These are phyloP conservation scores for Saxophila tyrrhenica DNA, from an alignment of 495 filamentous ascomycete genomes.

Conservation along the genomic window DNA sequence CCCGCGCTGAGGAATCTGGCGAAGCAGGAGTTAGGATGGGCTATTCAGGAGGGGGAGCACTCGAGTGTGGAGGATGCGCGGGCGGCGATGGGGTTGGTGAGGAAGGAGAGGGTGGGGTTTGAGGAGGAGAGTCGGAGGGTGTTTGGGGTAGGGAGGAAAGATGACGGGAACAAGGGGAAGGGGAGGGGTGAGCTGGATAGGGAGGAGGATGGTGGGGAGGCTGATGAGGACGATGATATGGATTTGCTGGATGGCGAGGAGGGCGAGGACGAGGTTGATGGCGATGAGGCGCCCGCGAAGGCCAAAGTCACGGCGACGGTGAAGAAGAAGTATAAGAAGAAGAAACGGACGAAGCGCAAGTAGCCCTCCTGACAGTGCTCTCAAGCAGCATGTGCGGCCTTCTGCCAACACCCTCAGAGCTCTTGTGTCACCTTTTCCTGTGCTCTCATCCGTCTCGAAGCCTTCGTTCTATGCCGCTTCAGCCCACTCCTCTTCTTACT, in stretches of 20 bases:
- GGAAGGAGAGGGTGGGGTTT: slow-evolving; percentile 67
- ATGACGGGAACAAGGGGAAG: slow-evolving; percentile 27
- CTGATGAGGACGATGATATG: slow-evolving; percentile 16
- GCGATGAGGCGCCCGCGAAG: slow-evolving; percentile 4
- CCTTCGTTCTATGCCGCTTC: too few relatives aligned
- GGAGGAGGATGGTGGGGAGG: slow-evolving; percentile 20
- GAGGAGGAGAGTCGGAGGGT: slow-evolving; percentile 58
- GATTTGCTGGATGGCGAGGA: slow-evolving; percentile 3
- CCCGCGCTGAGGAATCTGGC: slow-evolving; percentile 67
- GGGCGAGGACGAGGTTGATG: slow-evolving; percentile 1
- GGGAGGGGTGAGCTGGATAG: slow-evolving; percentile 22
- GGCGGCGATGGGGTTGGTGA: slow-evolving; percentile 77
- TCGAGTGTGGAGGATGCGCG: slow-evolving; percentile 78
- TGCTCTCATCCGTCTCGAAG: too few relatives aligned
- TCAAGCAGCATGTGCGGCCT: too few relatives aligned
- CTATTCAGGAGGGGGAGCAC: slow-evolving; percentile 70
- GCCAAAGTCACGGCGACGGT: slow-evolving; percentile 35
- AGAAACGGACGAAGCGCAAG: slow-evolving; percentile 24
- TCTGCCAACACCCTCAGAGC: too few relatives aligned
- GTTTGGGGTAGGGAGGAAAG: slow-evolving; percentile 24
- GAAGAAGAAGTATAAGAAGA: slow-evolving; percentile 43
- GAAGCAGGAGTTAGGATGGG: slow-evolving; percentile 63
- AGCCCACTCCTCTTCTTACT: too few relatives aligned
- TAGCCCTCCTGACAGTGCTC: too few relatives aligned
- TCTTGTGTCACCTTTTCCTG: too few relatives aligned